These are phyloP conservation scores for Singerocomus inundabilis DNA, from an alignment of 1,284 basidiomycete genomes.

Conservation along the genomic window DNA sequence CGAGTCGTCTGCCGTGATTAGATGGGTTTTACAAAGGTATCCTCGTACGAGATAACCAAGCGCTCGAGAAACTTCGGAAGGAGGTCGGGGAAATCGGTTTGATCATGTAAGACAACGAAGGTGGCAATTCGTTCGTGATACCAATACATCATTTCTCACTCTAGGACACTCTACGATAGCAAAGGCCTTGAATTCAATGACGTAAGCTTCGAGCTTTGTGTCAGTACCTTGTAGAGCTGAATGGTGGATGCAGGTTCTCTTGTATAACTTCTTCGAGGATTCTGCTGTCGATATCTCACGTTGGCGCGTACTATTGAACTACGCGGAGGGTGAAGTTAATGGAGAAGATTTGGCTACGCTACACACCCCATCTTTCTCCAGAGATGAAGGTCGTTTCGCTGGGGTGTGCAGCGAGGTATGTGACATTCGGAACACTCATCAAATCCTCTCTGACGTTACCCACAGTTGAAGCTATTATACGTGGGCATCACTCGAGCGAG, in stretches of 20 bases:
- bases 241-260: constrained; percentile 48
- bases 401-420: constrained; percentile 59
- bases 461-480: constrained; percentile 65
- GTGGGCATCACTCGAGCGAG: constrained; percentile 70
- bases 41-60: constrained; percentile 60
- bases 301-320: constrained; percentile 63
- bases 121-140: neutral
- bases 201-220: constrained; percentile 35
- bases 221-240: neutral
- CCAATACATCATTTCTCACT: neutral
- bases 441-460: neutral
- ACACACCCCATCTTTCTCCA: constrained; percentile 46
- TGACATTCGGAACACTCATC: neutral
- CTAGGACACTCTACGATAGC: constrained; percentile 69
- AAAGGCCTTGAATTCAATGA: constrained; percentile 77
- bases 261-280: constrained; percentile 72
- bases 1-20: neutral
- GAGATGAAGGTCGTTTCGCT: constrained; percentile 49
- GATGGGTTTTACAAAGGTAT: constrained; percentile 47
- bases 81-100: constrained; percentile 60
- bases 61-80: constrained; percentile 47
- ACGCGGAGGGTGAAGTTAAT: constrained; percentile 27
- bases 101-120: constrained; percentile 48
- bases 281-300: constrained; percentile 48
- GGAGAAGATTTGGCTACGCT: constrained; percentile 14